Evolutionary conservation across 805 yeast species (phyloP), one percentile per base, ranked within the genome.

Genomic region (Blastobotrys mokoenaii): DNA sequence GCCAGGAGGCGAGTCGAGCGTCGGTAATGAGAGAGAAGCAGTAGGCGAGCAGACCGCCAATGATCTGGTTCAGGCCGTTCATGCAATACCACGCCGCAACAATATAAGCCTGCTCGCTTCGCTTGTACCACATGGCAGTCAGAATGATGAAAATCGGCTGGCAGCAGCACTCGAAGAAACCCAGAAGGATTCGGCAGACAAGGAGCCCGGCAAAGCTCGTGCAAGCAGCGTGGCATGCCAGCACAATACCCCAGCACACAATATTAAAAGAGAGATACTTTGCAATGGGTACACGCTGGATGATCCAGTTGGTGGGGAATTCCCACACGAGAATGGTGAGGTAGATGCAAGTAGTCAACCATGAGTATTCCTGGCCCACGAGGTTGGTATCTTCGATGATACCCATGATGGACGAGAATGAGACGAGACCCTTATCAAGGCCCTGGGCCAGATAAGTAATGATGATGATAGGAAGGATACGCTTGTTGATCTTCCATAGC

Each of bases 101-200:
- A 38, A 76, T 59, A 40, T 40, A 40, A 14, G 81, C 81, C 43
- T 77, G 76, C 49, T 64, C 65, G n/a, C 50, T 50, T 16, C 62
- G 53, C 47, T 67, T 71, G 69, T 77, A 80, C 74, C 79, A 80
- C 61, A 75, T 79, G 20, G 75, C 60, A 3, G 82, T 79, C 41
- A 79, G 58, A 29, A 75, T 65, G 25, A 76, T 73, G 61, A 75
- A 75, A 3, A 79, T 72, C 3, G 85, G 84, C 15, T 12, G 53
- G 78, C 71, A 20, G 78, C 71, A 16, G 71, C 76, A 66, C 55
- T 78, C 84, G 2, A 74, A 60, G 48, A 68, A 57, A 12, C 84
- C 83, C 27, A 77, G 57, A 35, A 76, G 54, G 8, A 70, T 69
- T 54, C 83, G 66, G 16, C 72, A 59, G 9, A 69, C 67, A 27